Percentiles rank a stretch among this genome's conserved stretches.
Conservation (phyloP, 176 grass and related monocot species). For the Typha latifolia region DNA sequence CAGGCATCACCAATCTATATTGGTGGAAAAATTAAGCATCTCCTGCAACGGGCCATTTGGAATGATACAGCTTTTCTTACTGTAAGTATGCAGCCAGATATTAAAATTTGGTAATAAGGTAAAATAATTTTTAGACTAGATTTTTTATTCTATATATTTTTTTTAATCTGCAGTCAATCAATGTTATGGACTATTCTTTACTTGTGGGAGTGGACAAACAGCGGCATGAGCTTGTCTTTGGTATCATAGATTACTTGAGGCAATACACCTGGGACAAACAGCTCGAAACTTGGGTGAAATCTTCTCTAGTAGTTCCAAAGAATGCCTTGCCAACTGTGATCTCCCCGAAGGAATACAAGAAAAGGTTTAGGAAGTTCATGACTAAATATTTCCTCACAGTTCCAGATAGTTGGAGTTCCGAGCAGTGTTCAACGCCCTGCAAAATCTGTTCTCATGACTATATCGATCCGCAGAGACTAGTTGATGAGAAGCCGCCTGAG, state of each 20-base stretch:
- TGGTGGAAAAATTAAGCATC: slow-evolving; percentile 83
- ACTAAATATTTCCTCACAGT: slow-evolving; percentile 64
- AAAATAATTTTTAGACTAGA: background rate
- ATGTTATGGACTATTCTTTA: slow-evolving; percentile 94
- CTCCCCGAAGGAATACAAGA: slow-evolving; percentile 82
- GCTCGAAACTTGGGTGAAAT: slow-evolving; percentile 80
- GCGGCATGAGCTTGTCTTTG: slow-evolving; percentile 74
- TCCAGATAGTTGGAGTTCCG: slow-evolving; percentile 66
- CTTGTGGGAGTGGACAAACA: slow-evolving; percentile 82
- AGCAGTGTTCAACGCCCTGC: slow-evolving; percentile 31
- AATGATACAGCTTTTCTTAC: slow-evolving; percentile 94
- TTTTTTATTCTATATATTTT: background rate
- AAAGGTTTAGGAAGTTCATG: slow-evolving; percentile 88
- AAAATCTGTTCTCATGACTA: slow-evolving; percentile 50
- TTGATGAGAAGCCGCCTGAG: slow-evolving; percentile 21
- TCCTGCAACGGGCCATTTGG: slow-evolving; percentile 94
- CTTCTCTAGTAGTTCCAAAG: slow-evolving; percentile 75
- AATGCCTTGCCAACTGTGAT: slow-evolving; percentile 72
- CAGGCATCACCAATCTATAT: slow-evolving; percentile 78
- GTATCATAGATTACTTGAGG: slow-evolving; percentile 88
- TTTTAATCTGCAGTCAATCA: slow-evolving; percentile 58
- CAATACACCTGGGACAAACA: slow-evolving; percentile 98
- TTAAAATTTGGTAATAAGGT: background rate
- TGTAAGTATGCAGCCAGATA: slow-evolving; percentile 45
- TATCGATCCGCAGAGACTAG: slow-evolving; percentile 29